Base-by-base conservation (phyloP, 176 grass and related monocot genomes). In the Melocanna baccifera region DNA sequence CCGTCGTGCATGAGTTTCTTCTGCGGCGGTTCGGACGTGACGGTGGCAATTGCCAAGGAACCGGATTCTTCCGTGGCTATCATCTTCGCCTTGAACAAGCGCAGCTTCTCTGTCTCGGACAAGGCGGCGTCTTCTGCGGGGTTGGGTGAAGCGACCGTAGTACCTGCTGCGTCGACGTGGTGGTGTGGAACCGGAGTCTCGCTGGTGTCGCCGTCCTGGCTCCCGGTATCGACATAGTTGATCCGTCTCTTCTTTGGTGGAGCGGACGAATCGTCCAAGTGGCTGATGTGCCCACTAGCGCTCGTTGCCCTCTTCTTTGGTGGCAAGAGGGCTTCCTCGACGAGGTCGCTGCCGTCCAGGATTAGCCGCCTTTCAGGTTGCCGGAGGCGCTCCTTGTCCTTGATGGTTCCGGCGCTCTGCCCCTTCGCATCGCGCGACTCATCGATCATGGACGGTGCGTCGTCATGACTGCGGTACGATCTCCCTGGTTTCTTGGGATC, bases 261-360 rank as follows among this genome's bases (percentile, higher is more conserved):
- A 20, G 28, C 0, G 4, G 8, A 28, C 7, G 69, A 50, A 20
- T 66, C 57, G 8, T 19, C 57, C 0, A 19, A 22, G 52, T 55
- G 7, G 52, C 52, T 55, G 19, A 8, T 18, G 51, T 2, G 16
- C 32, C 37, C 7, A 42, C 45, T 4, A 0, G 1, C 7, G 29
- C 73, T 82, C 6, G 12, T 12, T 39, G 52, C 71, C 52, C 63
- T 83, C 80, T 88, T 88, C 80, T 83, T 88, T 0, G 61, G 46
- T 43, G 72, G 79, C 71, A 76, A 37, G 8, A 62, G 53, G 37
- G 74, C 61, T 15, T 19, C 62, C 14, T 37, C 53, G 13, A 32
- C 1, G 15, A 16, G 42, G 53, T 29, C 18, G 43, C 43, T 18
- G 7, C 19, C 51, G 19, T 20, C 51, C 5, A 2, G 42, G 25